Evolutionary conservation across 2,329 filamentous ascomycete genomes (phyloP).

Genomic region (Colletotrichum sp.): DNA sequence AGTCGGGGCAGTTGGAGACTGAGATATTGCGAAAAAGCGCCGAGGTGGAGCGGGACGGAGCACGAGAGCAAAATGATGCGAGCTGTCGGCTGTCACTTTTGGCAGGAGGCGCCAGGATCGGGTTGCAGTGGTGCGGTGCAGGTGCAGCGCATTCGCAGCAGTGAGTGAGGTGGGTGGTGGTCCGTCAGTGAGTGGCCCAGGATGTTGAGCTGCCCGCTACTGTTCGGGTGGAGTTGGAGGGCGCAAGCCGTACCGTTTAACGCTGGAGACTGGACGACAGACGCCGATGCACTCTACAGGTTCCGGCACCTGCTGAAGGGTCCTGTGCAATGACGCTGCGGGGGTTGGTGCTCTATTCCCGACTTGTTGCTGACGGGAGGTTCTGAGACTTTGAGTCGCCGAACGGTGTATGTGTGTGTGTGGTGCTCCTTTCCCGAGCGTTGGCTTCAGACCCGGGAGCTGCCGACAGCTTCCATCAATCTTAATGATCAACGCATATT

Average conservation of each 20-base stretch:
- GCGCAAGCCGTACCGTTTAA: background rate
- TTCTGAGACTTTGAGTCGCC: background rate
- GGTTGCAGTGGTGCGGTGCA: background rate
- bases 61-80: slow-evolving; percentile 22
- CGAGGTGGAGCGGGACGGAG: slow-evolving; percentile 20
- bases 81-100: slow-evolving; percentile 18
- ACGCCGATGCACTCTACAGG: background rate
- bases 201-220: background rate
- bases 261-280: background rate
- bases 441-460: slow-evolving; percentile 10
- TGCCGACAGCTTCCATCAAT: background rate
- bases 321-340: slow-evolving; percentile 17
- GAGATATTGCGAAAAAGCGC: slow-evolving; percentile 22
- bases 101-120: slow-evolving; percentile 6
- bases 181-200: background rate
- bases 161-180: background rate
- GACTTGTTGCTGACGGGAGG: background rate
- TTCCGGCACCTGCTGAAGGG: slow-evolving; percentile 2
- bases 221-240: slow-evolving; percentile 1
- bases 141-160: background rate
- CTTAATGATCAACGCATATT: slow-evolving; percentile 1
- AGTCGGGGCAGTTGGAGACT: slow-evolving; percentile 18
- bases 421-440: background rate
- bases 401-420: background rate
- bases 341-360: background rate